A percentile compares a stretch with the other conserved stretches of the same genome.
phyloP scores from a whole-genome alignment of 2,329 filamentous ascomycete species.

The Neurospora sp. region DNA sequence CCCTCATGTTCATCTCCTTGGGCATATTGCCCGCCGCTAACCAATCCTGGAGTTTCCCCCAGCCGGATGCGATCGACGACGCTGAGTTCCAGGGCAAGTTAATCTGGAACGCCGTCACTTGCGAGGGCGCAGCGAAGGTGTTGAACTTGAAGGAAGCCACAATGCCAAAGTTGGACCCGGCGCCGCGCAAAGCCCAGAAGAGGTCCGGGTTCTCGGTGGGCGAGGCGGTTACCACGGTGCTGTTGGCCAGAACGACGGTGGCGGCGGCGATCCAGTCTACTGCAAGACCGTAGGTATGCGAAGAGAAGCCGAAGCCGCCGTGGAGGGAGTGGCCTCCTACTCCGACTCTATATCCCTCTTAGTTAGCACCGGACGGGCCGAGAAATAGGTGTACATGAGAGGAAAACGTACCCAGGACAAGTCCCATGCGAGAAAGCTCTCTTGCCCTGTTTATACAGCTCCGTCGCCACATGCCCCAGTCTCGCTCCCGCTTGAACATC shows the following conservation, averaged over 20 bases:
- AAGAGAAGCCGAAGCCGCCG: slow-evolving; percentile 30
- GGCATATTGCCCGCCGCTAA: slow-evolving; percentile 16
- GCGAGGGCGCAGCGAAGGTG: slow-evolving; percentile 27
- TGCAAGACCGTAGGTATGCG: slow-evolving; percentile 25
- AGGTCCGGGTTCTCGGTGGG: slow-evolving; percentile 27
- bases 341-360: slow-evolving; percentile 23
- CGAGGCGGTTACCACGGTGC: slow-evolving; percentile 22
- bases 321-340: slow-evolving; percentile 30
- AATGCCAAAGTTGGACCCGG: slow-evolving; percentile 32
- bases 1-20: slow-evolving; percentile 20
- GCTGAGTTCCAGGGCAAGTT: slow-evolving; percentile 18
- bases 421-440: slow-evolving; percentile 39
- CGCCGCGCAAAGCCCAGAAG: slow-evolving; percentile 34
- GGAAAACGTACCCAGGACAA: slow-evolving; percentile 34
- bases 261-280: slow-evolving; percentile 27
- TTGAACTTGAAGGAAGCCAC: slow-evolving; percentile 29
- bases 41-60: slow-evolving; percentile 18
- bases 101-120: slow-evolving; percentile 21
- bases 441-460: slow-evolving; percentile 27
- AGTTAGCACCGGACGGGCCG: neutral
- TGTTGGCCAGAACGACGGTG: slow-evolving; percentile 28
- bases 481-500: slow-evolving; percentile 41
- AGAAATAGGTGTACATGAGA: slow-evolving; percentile 6
- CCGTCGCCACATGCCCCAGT: slow-evolving; percentile 34
- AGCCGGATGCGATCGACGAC: slow-evolving; percentile 15